These are phyloP conservation scores for Suillus placidus DNA, from an alignment of 768 basidiomycete genomes.

Conservation along the genomic window DNA sequence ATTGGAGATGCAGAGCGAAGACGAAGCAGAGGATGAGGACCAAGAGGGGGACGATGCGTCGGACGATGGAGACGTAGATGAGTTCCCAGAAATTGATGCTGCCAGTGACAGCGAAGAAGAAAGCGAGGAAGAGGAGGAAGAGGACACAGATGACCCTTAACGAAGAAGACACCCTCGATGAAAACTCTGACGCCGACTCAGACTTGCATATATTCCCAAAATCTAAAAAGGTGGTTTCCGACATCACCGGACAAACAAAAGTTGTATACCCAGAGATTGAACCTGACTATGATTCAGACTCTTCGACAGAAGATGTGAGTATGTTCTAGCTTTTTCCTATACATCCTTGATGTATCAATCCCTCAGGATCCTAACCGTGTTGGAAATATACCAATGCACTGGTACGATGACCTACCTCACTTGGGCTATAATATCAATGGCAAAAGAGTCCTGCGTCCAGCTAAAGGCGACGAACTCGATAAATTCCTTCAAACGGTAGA, in stretches of 20 bases:
- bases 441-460: slow-evolving; percentile 91
- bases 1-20: slow-evolving; percentile 77
- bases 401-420: slow-evolving; percentile 99
- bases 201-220: slow-evolving; percentile 62
- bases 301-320: slow-evolving; percentile 88
- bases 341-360: slow-evolving; percentile 13
- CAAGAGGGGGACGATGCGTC: slow-evolving; percentile 41
- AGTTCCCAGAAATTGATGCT: slow-evolving; percentile 70
- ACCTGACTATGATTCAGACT: slow-evolving; percentile 89
- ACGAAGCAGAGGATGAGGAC: slow-evolving; percentile 49
- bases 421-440: slow-evolving; percentile 96
- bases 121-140: slow-evolving; percentile 39
- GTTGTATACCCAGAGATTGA: slow-evolving; percentile 87
- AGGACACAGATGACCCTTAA: slow-evolving; percentile 38
- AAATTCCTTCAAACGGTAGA: slow-evolving; percentile 95
- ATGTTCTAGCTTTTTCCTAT: slow-evolving; percentile 4
- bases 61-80: slow-evolving; percentile 65
- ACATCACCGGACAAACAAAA: slow-evolving; percentile 85
- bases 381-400: slow-evolving; percentile 94
- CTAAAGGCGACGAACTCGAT: slow-evolving; percentile 94
- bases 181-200: slow-evolving; percentile 39
- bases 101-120: slow-evolving; percentile 45
- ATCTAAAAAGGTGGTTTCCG: slow-evolving; percentile 69
- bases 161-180: slow-evolving; percentile 38
- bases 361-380: slow-evolving; percentile 89